Percentiles rank a stretch among this genome's conserved stretches.
Evolutionary conservation across 768 basidiomycete species (phyloP).

Genomic region (Leucogyrophana mollusca): DNA sequence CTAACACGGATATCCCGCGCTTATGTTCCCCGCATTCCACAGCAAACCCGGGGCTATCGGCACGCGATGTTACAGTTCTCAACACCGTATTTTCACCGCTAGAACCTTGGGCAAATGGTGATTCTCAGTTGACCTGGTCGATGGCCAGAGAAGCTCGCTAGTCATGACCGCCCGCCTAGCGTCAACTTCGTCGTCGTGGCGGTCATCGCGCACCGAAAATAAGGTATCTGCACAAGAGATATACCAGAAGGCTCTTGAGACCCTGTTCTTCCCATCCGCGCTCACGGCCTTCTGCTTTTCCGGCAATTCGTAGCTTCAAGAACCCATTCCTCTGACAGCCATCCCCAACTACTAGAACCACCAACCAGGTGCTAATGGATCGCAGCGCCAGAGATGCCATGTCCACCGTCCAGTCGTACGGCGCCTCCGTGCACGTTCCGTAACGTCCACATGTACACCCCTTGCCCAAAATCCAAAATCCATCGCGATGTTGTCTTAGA

Average conservation of each 20-base stretch:
- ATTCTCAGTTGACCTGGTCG: slow-evolving; percentile 47
- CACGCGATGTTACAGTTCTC: slow-evolving; percentile 59
- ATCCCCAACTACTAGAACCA: too few species aligned
- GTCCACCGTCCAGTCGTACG: too few species aligned
- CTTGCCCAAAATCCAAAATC: too few species aligned
- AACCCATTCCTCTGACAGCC: slow-evolving; percentile 14
- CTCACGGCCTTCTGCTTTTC: slow-evolving; percentile 84
- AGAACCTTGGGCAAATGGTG: slow-evolving; percentile 50
- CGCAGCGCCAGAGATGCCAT: too few species aligned
- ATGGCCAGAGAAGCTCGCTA: slow-evolving; percentile 77
- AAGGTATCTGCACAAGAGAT: slow-evolving; percentile 47
- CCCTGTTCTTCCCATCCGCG: slow-evolving; percentile 89
- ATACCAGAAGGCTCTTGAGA: slow-evolving; percentile 91
- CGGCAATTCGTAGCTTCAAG: slow-evolving; percentile 64
- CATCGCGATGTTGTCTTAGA: too few species aligned
- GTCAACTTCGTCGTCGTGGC: slow-evolving; percentile 43
- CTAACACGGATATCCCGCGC: too few species aligned
- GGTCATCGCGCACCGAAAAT: slow-evolving; percentile 13
- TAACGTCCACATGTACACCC: too few species aligned
- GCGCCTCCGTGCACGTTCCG: too few species aligned
- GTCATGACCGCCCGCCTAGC: slow-evolving; percentile 82
- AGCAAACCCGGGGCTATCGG: slow-evolving; percentile 60
- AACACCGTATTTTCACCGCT: slow-evolving; percentile 69
- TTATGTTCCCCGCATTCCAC: not conserved
- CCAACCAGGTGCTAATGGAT: too few species aligned